Evolutionary conservation across 2,329 filamentous ascomycete genomes (phyloP).

Genomic region (Cytospora schulzeri): DNA sequence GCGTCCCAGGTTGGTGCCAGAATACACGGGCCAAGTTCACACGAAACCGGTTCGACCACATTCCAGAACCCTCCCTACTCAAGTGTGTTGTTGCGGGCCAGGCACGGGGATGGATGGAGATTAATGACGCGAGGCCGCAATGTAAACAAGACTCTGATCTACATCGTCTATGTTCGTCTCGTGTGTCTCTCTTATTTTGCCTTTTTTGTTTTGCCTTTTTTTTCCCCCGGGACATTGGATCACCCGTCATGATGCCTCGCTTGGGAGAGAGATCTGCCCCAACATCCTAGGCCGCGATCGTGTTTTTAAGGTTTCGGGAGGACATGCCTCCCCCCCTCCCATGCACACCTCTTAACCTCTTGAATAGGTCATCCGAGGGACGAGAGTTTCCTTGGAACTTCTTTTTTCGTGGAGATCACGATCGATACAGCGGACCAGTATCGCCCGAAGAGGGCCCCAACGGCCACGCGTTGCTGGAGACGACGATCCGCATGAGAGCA

Average conservation of each 20-base stretch:
- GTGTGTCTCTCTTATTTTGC: neutral
- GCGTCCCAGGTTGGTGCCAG: slow-evolving; percentile 4
- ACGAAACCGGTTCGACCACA: neutral
- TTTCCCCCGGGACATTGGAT: too few relatives aligned
- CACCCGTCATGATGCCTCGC: neutral
- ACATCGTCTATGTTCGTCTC: neutral
- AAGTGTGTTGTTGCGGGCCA: neutral
- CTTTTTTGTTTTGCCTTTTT: neutral
- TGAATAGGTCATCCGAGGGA: neutral
- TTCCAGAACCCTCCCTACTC: neutral
- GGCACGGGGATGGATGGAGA: neutral
- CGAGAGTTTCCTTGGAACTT: neutral
- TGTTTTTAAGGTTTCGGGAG: neutral
- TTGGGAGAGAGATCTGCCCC: neutral
- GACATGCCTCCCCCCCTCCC: neutral
- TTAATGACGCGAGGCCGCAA: slow-evolving; percentile 14
- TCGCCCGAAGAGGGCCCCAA: too few relatives aligned
- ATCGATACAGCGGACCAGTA: too few relatives aligned
- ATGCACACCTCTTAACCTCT: neutral
- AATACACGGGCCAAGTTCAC: neutral
- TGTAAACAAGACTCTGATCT: slow-evolving; percentile 19
- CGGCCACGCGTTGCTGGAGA: too few relatives aligned
- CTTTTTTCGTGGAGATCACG: neutral
- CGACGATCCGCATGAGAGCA: too few relatives aligned
- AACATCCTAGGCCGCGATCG: neutral